A percentile compares a stretch with the other conserved stretches of the same genome.
Evolutionary conservation across 331 rosid species (phyloP).

Genomic region (Stylosanthes scabra): DNA sequence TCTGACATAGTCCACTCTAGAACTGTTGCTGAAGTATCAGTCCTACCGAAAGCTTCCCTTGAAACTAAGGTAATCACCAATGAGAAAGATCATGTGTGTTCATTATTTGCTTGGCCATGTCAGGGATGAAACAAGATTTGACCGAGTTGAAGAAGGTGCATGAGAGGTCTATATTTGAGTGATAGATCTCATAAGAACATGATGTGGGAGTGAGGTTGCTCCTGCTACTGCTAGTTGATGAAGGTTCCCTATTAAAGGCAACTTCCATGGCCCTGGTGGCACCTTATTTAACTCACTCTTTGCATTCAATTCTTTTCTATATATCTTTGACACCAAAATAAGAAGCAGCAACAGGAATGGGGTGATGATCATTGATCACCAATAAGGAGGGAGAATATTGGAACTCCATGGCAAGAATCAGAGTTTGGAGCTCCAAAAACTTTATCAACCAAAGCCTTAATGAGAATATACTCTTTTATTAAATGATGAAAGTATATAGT

Average conservation of each 20-base stretch:
- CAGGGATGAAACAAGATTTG: slow-evolving; percentile 37
- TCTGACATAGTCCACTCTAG: slow-evolving; percentile 51
- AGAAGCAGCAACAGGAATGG: slow-evolving; percentile 10
- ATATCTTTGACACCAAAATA: not conserved
- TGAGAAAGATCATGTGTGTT: slow-evolving; percentile 40
- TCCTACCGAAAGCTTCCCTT: slow-evolving; percentile 42
- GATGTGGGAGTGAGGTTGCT: slow-evolving; percentile 33
- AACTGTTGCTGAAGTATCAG: slow-evolving; percentile 28
- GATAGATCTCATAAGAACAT: slow-evolving; percentile 27
- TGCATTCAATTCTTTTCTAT: not conserved
- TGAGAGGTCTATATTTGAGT: slow-evolving; percentile 24
- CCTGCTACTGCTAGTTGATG: slow-evolving; percentile 31
- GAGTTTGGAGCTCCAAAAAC: not conserved
- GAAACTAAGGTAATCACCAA: not conserved
- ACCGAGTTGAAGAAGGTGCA: slow-evolving; percentile 48
- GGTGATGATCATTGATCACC: not conserved
- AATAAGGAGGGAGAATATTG: not conserved
- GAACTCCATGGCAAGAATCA: slow-evolving; percentile 6
- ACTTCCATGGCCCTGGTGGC: slow-evolving; percentile 48
- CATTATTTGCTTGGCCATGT: slow-evolving; percentile 36
- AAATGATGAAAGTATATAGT: too few relatives aligned
- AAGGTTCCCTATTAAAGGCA: slow-evolving; percentile 45
- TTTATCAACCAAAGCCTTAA: too few relatives aligned
- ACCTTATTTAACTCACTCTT: not conserved
- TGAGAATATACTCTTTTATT: too few relatives aligned